Evolutionary conservation across 192 early-diverging fungal genomes (phyloP).

Genomic region (Coemansia sp.): DNA sequence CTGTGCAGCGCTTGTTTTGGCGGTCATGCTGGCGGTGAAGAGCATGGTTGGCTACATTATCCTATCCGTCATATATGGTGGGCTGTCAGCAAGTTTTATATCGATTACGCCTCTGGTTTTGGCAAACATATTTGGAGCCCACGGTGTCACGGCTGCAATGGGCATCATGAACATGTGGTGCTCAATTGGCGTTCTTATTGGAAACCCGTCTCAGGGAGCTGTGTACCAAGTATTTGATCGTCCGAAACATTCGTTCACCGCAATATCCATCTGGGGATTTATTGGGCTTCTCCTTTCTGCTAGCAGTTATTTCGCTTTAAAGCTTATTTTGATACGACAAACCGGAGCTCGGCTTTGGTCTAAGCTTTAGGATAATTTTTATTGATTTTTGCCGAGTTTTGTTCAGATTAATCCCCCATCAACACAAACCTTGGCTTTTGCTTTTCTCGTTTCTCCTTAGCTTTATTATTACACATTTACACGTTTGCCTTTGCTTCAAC

Average conservation of each 20-base stretch:
- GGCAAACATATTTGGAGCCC: constrained; percentile 32
- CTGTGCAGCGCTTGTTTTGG: constrained; percentile 31
- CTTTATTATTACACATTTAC: too few species aligned
- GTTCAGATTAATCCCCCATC: background rate
- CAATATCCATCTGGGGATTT: constrained; percentile 39
- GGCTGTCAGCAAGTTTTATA: constrained; percentile 34
- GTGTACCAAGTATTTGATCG: constrained; percentile 44
- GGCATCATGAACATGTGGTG: constrained; percentile 47
- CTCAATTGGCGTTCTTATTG: constrained; percentile 34
- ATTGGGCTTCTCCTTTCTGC: constrained; percentile 22
- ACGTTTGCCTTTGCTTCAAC: background rate
- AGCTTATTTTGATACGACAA: constrained; percentile 13
- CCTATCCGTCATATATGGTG: constrained; percentile 34
- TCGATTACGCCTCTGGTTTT: constrained; percentile 35
- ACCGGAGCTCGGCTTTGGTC: constrained; percentile 19
- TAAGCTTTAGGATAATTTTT: constrained; percentile 9
- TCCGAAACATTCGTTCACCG: constrained; percentile 23
- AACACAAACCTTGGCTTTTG: background rate
- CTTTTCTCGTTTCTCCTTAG: background rate
- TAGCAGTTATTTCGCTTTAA: constrained; percentile 27
- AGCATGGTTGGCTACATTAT: constrained; percentile 38
- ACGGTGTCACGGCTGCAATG: constrained; percentile 37
- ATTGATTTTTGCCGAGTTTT: background rate
- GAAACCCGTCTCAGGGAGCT: constrained; percentile 45
- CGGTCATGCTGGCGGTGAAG: constrained; percentile 33